These are phyloP conservation scores for Sambucus nigra DNA, from an alignment of 129 eudicot species.

Conservation along the genomic window DNA sequence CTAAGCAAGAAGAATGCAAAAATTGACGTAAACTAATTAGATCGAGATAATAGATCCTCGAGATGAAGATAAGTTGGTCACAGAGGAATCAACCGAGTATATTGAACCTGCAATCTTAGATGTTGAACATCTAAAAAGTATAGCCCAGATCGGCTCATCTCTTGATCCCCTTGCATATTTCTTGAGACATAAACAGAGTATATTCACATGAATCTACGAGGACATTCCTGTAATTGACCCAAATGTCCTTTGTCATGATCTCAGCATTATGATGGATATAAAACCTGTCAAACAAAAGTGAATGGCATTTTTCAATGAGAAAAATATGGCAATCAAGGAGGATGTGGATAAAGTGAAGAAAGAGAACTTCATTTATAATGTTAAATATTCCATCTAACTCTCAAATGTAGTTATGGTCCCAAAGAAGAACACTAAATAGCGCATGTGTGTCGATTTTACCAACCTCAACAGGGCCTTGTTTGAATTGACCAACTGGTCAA, in stretches of 20 bases:
- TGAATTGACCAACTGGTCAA: conserved; percentile 6
- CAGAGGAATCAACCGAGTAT: no score
- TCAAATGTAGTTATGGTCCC: background rate
- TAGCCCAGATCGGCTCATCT: no score
- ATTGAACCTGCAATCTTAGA: no score
- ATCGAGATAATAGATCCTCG: no score
- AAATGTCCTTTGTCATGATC: background rate
- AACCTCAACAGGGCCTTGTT: conserved; percentile 5
- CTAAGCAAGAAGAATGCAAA: no score
- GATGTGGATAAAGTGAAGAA: background rate
- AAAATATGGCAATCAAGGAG: background rate
- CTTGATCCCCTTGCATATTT: no score
- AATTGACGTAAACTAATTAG: no score
- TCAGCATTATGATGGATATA: background rate
- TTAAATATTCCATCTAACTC: background rate
- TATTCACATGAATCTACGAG: no score
- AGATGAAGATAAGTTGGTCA: no score
- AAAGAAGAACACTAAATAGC: no score
- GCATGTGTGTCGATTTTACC: background rate
- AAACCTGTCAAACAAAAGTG: background rate
- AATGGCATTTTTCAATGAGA: background rate
- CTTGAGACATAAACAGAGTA: no score
- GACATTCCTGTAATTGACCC: background rate
- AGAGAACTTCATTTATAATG: background rate
- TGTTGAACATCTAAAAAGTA: no score